These are phyloP conservation scores for Ophiocordyceps camponoti-floridani DNA, from an alignment of 2,329 filamentous ascomycete genomes.

Conservation along the genomic window DNA sequence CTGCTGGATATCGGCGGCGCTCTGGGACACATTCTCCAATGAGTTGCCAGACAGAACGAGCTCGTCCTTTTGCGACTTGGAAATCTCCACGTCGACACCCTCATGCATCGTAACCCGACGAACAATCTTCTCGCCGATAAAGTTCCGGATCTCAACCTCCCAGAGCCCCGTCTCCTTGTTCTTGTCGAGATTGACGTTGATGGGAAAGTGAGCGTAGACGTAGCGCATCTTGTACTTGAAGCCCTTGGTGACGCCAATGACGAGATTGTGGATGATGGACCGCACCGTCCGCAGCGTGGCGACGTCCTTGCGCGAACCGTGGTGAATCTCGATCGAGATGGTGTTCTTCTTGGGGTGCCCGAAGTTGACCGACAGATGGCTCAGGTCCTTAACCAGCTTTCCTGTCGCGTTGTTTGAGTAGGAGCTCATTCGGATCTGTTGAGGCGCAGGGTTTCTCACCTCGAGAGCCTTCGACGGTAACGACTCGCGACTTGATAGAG, in stretches of 20 bases:
- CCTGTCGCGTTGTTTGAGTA: conserved; percentile 25
- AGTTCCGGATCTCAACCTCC: conserved; percentile 98
- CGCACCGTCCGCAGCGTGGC: conserved; percentile 96
- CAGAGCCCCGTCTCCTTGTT: conserved; percentile 72
- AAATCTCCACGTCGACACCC: conserved; percentile 81
- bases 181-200: conserved; percentile 99
- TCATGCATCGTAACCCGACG: conserved; percentile 76
- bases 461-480: conserved; percentile 94
- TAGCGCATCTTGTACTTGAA: conserved; percentile 99
- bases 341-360: conserved; percentile 65
- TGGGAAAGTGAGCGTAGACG: conserved; percentile 99
- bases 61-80: conserved; percentile 94
- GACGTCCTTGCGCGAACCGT: conserved; percentile 94
- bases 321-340: conserved; percentile 97
- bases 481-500: conserved; percentile 86
- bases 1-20: conserved; percentile 97
- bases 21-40: conserved; percentile 93
- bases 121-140: conserved; percentile 98
- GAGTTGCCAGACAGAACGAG: conserved; percentile 86
- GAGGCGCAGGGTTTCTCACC: conserved; percentile 31
- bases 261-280: conserved; percentile 96
- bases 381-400: conserved; percentile 93
- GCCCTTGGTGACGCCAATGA: conserved; percentile 95
- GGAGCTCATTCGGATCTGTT: too few relatives aligned
- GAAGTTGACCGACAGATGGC: conserved; percentile 94